Evolutionary conservation across 306 rosid species (phyloP).

Genomic region (Senna tora): DNA sequence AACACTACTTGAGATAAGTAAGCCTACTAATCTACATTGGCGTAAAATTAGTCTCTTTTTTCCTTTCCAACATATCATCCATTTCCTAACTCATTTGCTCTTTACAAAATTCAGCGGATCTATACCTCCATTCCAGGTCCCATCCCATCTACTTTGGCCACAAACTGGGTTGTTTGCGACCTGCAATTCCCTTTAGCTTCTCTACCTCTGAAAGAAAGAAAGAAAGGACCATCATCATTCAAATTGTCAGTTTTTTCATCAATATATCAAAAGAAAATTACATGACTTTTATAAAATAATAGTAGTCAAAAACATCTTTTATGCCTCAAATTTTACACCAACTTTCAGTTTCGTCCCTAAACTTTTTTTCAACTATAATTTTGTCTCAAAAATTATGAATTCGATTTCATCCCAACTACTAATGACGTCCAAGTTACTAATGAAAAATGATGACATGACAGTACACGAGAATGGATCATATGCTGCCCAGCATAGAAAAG

Average conservation of each 20-base stretch:
- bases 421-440: too few relatives aligned
- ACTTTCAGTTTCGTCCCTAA: too few relatives aligned
- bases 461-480: too few relatives aligned
- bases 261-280: neutral
- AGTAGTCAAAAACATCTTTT: too few relatives aligned
- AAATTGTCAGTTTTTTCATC: slow-evolving; percentile 1
- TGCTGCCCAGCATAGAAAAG: too few relatives aligned
- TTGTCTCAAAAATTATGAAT: too few relatives aligned
- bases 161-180: slow-evolving; percentile 9
- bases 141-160: slow-evolving; percentile 39
- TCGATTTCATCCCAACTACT: too few relatives aligned
- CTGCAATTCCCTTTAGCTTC: slow-evolving; percentile 30
- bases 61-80: slow-evolving; percentile 32
- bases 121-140: slow-evolving; percentile 56
- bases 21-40: slow-evolving; percentile 42
- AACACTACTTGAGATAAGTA: slow-evolving; percentile 43
- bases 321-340: too few relatives aligned
- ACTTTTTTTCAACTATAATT: too few relatives aligned
- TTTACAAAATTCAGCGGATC: slow-evolving; percentile 54
- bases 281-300: too few relatives aligned
- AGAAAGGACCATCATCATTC: slow-evolving; percentile 37
- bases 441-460: too few relatives aligned
- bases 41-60: slow-evolving; percentile 34
- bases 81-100: slow-evolving; percentile 39
- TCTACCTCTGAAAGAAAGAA: slow-evolving; percentile 65